Conservation (phyloP, 768 basidiomycete species). For the Flagelloscypha sp. region DNA sequence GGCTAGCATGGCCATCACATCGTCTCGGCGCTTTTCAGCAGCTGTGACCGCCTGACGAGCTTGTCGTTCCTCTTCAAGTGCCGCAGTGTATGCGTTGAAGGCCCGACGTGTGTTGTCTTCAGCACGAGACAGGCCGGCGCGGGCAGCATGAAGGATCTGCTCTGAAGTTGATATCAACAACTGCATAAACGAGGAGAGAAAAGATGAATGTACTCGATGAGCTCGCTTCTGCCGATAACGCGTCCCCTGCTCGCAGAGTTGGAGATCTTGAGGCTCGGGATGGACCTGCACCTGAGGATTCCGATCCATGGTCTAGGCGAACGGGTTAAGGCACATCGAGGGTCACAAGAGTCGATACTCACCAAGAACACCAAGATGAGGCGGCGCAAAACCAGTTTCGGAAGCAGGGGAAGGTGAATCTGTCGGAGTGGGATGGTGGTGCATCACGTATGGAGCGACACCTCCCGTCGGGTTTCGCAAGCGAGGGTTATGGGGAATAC, state of each 20-base stretch:
- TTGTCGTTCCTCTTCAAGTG: constrained; percentile 58
- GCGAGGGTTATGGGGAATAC: constrained; percentile 73
- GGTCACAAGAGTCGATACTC: constrained; percentile 9
- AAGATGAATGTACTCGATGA: constrained; percentile 43
- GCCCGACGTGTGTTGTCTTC: constrained; percentile 69
- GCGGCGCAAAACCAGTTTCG: constrained; percentile 29
- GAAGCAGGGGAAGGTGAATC: constrained; percentile 43
- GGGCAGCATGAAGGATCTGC: constrained; percentile 55
- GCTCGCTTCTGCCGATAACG: constrained; percentile 49
- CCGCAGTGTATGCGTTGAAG: constrained; percentile 60
- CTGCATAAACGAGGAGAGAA: constrained; percentile 5
- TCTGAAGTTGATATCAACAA: constrained; percentile 28
- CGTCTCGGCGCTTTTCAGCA: constrained; percentile 66
- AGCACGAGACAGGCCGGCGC: constrained; percentile 50
- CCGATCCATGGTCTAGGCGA: background rate
- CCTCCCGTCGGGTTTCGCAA: constrained; percentile 44
- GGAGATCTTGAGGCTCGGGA: constrained; percentile 46
- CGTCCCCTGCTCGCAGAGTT: constrained; percentile 40
- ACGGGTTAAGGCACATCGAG: constrained; percentile 1
- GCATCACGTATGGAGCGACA: constrained; percentile 28
- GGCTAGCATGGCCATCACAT: too few relatives aligned
- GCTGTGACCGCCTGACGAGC: constrained; percentile 54
- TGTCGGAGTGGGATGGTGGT: constrained; percentile 39
- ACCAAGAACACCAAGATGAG: constrained; percentile 21
- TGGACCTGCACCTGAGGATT: constrained; percentile 16